Conservation (phyloP, 2,329 filamentous ascomycete genomes). For the Colletotrichum sp. region DNA sequence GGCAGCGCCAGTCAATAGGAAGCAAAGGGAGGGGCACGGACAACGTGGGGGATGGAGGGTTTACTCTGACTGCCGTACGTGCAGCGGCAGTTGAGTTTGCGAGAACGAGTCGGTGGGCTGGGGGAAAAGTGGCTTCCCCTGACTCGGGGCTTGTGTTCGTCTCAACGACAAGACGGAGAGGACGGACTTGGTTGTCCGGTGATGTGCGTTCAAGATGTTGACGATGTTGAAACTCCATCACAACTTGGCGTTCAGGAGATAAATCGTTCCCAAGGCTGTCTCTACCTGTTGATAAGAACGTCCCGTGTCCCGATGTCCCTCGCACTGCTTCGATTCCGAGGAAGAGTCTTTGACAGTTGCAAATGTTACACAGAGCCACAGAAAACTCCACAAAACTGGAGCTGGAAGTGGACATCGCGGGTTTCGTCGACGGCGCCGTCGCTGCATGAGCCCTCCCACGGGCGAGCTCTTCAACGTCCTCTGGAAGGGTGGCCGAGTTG, state of each 20-base stretch:
- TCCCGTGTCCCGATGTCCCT: background rate
- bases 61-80: background rate
- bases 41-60: background rate
- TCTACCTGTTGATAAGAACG: background rate
- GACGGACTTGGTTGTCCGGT: background rate
- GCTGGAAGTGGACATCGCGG: background rate
- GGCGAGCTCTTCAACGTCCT: accelerated
- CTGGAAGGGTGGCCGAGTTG: conserved; percentile 4
- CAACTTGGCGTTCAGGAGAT: background rate
- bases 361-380: background rate
- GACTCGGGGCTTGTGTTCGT: background rate
- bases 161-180: background rate
- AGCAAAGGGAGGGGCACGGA: background rate
- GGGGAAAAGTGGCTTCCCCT: background rate
- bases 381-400: background rate
- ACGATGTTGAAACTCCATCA: background rate
- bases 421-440: background rate
- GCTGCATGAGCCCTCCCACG: background rate
- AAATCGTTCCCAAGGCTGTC: background rate
- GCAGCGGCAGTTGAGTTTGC: background rate
- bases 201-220: background rate
- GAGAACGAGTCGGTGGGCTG: background rate
- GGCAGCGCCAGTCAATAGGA: background rate
- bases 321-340: background rate
- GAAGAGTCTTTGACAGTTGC: background rate